Conservation (phyloP, 2,329 filamentous ascomycete genomes). For the Colletotrichum tropicicola region DNA sequence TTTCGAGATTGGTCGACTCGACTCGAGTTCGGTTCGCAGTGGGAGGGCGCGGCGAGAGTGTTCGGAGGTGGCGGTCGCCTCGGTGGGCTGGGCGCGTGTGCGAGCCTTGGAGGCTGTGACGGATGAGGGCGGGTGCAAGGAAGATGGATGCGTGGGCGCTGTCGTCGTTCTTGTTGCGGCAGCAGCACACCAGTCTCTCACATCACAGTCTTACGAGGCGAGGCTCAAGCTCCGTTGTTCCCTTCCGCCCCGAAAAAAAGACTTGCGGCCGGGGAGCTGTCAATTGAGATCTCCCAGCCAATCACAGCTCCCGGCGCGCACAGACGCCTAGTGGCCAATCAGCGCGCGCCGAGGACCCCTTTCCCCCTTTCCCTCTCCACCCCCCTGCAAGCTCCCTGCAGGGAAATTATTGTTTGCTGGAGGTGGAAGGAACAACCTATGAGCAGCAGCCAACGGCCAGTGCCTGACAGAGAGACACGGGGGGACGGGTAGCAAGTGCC, state of each 20-base stretch:
- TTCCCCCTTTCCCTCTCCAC: conserved; percentile 53
- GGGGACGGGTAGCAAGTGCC: too few species aligned
- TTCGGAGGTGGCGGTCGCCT: too few species aligned
- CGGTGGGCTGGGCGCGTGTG: background rate
- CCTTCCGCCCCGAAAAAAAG: conserved; percentile 20
- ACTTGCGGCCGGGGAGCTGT: conserved; percentile 20
- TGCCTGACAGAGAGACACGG: conserved; percentile 27
- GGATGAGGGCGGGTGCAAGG: too few species aligned
- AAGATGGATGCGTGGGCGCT: too few species aligned
- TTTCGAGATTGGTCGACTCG: conserved; percentile 39
- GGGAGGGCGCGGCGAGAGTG: background rate
- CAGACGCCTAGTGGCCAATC: conserved; percentile 26
- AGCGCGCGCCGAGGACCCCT: conserved; percentile 30
- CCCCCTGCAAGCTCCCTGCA: conserved; percentile 48
- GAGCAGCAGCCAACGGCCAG: conserved; percentile 31
- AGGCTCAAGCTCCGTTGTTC: background rate
- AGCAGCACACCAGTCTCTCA: background rate
- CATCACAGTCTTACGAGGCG: conserved; percentile 17
- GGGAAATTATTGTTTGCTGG: conserved; percentile 60
- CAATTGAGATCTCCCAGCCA: conserved; percentile 29
- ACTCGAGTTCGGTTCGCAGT: background rate
- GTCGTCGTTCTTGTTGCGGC: conserved; percentile 1
- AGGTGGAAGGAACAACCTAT: conserved; percentile 42
- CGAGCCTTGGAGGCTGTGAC: too few species aligned
- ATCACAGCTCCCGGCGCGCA: conserved; percentile 23